Base-by-base conservation (phyloP, 257 asterid genomes). In the Osmanthus fragrans region DNA sequence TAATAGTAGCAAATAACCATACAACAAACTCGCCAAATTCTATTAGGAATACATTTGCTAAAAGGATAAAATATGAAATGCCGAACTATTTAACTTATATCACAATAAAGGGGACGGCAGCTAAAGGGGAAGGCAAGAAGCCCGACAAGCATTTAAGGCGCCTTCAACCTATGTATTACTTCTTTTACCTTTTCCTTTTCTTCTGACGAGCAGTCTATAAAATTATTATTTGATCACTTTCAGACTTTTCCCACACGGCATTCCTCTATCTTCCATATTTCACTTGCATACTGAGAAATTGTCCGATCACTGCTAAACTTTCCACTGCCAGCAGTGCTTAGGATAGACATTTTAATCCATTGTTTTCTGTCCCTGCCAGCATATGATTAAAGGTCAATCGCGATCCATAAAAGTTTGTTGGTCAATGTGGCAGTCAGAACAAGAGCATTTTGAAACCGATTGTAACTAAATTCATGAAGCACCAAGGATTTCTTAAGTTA, bases 281-380 rank as follows among this genome's bases (percentile, higher is more conserved):
- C 97, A 63, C 83, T 87, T 34, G 98, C 99, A 30, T 96, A 93
- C 86, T 92, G 98, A 6, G 91, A 92, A 54, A 96, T 96, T 32
- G 99, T 96, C 2, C 99, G 88, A 73, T 96, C 99, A 40, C 99
- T 96, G 84, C 99, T 93, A 79, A 96, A 96, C 69, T 96, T 93
- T 23, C 99, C 97, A 79, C 97, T 88, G 56, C 99, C 98, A 25
- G 97, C 94, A 32, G 98, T 93, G 88, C 99, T 96, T 64, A 92
- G 92, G 72, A 96, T 96, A 11, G 99, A 96, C 97, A 90, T 96
- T 85, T 90, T 93, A 74, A 76, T 89, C 99, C 99, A 96, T 84
- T 85, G 88, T 89, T 90, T 90, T 81, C 92, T 89, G 87, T 93
- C 98, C 97, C 99, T 96, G 97, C 72, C 79, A 72, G 32, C 66